Conservation (phyloP, 2,329 filamentous ascomycete genomes). For the Daldinia sp. region DNA sequence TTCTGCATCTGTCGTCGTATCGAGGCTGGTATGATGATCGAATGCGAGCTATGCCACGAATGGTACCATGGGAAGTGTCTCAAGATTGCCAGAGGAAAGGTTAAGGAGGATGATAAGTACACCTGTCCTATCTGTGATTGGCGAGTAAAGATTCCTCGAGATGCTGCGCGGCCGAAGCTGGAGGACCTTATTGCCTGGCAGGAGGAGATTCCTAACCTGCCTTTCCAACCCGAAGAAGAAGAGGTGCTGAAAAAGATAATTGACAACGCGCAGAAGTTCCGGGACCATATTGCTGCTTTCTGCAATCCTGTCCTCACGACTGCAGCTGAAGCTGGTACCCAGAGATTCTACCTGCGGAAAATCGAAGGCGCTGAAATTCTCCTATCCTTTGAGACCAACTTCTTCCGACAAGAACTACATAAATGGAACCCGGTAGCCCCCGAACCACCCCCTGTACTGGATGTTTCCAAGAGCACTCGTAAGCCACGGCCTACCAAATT, state of each 20-base stretch:
- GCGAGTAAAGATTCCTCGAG: conserved; percentile 94
- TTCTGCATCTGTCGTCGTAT: conserved; percentile 96
- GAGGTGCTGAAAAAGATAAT: conserved; percentile 88
- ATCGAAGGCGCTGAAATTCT: conserved; percentile 97
- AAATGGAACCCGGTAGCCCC: conserved; percentile 94
- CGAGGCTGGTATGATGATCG: conserved; percentile 99
- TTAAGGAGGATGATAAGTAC: conserved; percentile 98
- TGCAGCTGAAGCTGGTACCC: conserved; percentile 86
- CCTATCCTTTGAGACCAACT: conserved; percentile 93
- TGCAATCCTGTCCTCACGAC: conserved; percentile 86
- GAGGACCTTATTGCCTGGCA: conserved; percentile 89
- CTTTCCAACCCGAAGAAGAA: conserved; percentile 97
- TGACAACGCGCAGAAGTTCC: conserved; percentile 84
- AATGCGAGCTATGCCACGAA: conserved; percentile 97
- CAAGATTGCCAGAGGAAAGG: conserved; percentile 96
- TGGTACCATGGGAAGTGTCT: conserved; percentile 99
- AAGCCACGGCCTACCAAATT: conserved; percentile 97
- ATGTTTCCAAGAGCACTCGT: conserved; percentile 89
- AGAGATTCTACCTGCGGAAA: conserved; percentile 96
- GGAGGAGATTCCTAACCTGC: conserved; percentile 81
- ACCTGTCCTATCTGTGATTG: conserved; percentile 98
- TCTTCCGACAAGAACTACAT: conserved; percentile 94
- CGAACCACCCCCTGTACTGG: conserved; percentile 84
- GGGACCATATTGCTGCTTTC: conserved; percentile 82
- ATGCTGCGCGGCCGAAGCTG: conserved; percentile 93